Evolutionary conservation across 140 eudicot species (phyloP), one percentile per base, ranked within the genome.

Genomic region (Bidens hawaiensis): DNA sequence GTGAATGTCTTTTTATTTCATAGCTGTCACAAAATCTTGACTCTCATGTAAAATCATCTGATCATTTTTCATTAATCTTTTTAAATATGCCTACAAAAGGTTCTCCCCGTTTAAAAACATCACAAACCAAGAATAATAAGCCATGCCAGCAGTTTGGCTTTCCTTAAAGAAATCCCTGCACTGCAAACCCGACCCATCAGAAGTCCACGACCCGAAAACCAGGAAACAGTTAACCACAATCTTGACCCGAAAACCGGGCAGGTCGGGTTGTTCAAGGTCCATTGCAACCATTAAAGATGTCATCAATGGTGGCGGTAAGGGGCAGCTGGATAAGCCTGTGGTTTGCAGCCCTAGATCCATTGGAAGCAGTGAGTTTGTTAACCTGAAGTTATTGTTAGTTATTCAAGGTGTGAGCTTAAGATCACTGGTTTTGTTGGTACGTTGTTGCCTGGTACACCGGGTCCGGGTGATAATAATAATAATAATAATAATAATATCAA

Each of bases 251-350:
- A 87, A 74, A 72, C 34, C 78, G 24, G 79, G 79, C 4, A 67
- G 98, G 80, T 91, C 99, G 30, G 99, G 99, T 24, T 91, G 96
- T 68, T 91, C 96, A 57, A 84, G 96, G 91, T 91, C 98, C 41
- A 87, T 91, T 6, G 91, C 96, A 28, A 91, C 85, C 68, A 95
- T 91, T 26, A 91, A 82, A 69, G 99, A 91, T 76, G 96, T 85
- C 22, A 91, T 91, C 13, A 83, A 91, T 79, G 99, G 99, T n/a
- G 95, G 99, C 4, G 85, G 95, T 68, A 87, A 87, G 58, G 78
- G 99, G 69, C 99, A 91, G 47, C 64, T 75, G 45, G 96, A 91
- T 19, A 88, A 76, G 50, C 95, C 95, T n/a, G n/a, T n/a, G n/a
- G n/a, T n/a, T 63, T 90, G 96, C 56, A 90, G 98, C 60, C 98